Percentiles rank a stretch among this genome's conserved stretches.
These are phyloP conservation scores for Esteya vermicola DNA, from an alignment of 2,329 filamentous ascomycete genomes.

Conservation along the genomic window DNA sequence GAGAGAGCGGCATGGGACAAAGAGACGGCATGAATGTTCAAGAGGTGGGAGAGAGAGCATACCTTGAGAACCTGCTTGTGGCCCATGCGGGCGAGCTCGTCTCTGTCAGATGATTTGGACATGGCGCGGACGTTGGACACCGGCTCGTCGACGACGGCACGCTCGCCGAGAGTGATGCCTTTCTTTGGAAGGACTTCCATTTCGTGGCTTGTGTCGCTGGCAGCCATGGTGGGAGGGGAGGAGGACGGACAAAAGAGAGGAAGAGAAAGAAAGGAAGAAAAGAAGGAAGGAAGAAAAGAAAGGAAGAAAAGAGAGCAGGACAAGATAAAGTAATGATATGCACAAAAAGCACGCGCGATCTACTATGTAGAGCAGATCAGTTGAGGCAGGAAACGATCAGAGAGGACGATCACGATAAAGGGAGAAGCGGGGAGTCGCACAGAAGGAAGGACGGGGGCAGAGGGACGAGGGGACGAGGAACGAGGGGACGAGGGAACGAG, in stretches of 20 bases:
- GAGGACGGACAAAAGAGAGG: not conserved
- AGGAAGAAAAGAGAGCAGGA: not conserved
- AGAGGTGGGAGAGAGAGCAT: too few species aligned
- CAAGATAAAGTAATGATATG: not conserved
- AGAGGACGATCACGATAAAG: too few species aligned
- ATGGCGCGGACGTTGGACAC: constrained; percentile 7
- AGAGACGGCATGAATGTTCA: too few species aligned
- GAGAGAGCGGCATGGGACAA: too few species aligned
- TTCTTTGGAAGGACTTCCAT: not conserved
- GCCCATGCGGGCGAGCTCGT: constrained; percentile 15
- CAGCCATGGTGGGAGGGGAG: too few species aligned
- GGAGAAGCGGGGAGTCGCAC: too few species aligned
- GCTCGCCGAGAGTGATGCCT: not conserved
- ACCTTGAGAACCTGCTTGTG: constrained; percentile 7
- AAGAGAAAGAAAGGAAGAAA: not conserved
- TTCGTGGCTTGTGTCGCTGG: too few species aligned
- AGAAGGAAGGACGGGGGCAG: too few species aligned
- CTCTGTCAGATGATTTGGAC: constrained; percentile 13
- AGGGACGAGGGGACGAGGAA: too few species aligned
- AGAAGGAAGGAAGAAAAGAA: not conserved
- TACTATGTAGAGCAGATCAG: too few species aligned
- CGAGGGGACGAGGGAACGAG: too few species aligned
- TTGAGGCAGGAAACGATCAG: too few species aligned
- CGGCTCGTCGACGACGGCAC: constrained; percentile 7
- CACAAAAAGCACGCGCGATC: not conserved